Evolutionary conservation across 202 grass and related monocot genomes (phyloP).

Genomic region (Schoenoplectus tabernaemontani): DNA sequence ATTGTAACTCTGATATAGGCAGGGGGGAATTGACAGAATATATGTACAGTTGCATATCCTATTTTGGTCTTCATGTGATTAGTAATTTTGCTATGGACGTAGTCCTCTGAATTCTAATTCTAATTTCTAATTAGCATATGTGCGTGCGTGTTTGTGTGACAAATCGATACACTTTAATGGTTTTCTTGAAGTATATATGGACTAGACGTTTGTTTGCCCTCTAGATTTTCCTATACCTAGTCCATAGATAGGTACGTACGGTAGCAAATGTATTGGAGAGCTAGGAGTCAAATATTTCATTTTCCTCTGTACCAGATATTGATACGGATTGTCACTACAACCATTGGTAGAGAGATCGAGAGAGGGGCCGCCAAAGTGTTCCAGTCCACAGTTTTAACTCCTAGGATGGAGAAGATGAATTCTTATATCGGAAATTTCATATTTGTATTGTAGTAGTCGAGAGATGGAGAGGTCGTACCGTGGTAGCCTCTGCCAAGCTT

Average conservation of each 20-base stretch:
- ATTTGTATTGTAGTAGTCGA: neutral
- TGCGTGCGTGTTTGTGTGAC: no score
- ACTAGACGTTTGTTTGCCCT: neutral
- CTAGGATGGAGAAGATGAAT: neutral
- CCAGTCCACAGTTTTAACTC: constrained; percentile 8
- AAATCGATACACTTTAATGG: neutral
- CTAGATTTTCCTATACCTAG: neutral
- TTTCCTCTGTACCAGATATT: neutral
- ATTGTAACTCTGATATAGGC: neutral
- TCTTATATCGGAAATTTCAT: no score
- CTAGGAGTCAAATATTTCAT: neutral
- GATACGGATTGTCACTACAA: neutral
- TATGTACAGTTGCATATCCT: neutral
- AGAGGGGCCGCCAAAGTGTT: constrained; percentile 12
- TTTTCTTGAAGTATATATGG: no score
- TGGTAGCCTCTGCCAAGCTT: no score
- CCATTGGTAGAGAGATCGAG: neutral
- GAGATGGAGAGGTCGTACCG: neutral
- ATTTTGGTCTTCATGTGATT: neutral
- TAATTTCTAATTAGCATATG: no score
- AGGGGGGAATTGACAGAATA: neutral
- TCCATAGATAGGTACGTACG: neutral
- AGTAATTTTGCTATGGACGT: neutral
- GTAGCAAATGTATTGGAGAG: neutral
- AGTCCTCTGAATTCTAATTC: neutral